These are phyloP conservation scores for Stachybotrys chlorohalonatus DNA, from an alignment of 2,329 filamentous ascomycete species.

Conservation along the genomic window DNA sequence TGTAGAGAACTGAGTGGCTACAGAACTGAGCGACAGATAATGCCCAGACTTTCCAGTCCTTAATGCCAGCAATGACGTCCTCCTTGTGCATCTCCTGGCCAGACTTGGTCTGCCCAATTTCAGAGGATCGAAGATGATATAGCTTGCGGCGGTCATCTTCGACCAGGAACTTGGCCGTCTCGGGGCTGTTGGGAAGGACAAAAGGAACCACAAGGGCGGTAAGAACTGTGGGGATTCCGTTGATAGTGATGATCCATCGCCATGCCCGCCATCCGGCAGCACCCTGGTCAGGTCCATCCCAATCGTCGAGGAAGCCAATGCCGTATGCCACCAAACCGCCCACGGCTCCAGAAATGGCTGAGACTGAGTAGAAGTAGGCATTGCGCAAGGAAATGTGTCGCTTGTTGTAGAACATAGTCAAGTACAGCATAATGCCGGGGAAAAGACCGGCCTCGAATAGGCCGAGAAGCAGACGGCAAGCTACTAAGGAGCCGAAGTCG, in stretches of 20 bases:
- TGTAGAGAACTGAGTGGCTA: conserved; percentile 1
- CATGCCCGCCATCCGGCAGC: conserved; percentile 2
- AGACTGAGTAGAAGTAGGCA: conserved; percentile 6
- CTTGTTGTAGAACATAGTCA: conserved; percentile 8
- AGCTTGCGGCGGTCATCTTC: conserved; percentile 44
- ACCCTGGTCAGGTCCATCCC: not conserved
- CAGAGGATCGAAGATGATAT: conserved; percentile 22
- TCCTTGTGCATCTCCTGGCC: conserved; percentile 1
- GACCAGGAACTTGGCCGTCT: conserved; percentile 52
- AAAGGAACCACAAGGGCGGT: conserved; percentile 53
- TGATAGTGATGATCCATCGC: conserved; percentile 7
- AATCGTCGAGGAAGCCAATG: conserved; percentile 3
- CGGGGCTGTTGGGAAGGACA: conserved; percentile 58
- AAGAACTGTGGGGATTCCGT: conserved; percentile 45
- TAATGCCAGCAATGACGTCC: not conserved
- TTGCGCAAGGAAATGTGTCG: conserved; percentile 6
- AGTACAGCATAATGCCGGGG: conserved; percentile 46
- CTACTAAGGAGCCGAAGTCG: conserved; percentile 44
- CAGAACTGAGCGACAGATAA: conserved; percentile 1
- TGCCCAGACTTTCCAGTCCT: conserved; percentile 1
- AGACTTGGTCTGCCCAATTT: conserved; percentile 5
- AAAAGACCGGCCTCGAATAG: conserved; percentile 52
- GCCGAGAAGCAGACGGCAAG: conserved; percentile 48
- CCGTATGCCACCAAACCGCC: conserved; percentile 5
- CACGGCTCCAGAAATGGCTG: conserved; percentile 4